phyloP scores from a whole-genome alignment of 495 filamentous ascomycete genomes.

The Margaritispora aquatica region DNA sequence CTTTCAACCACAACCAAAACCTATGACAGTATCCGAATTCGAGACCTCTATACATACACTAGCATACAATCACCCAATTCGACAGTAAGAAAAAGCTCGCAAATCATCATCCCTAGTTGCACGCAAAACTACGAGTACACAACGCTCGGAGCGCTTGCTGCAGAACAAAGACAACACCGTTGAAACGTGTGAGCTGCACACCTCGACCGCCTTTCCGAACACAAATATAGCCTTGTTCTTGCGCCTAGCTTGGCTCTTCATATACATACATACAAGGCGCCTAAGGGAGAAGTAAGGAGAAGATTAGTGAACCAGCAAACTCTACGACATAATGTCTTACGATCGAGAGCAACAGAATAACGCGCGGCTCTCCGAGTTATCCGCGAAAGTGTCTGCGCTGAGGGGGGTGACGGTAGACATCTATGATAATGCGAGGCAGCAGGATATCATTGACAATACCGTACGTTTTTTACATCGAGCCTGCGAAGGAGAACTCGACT shows the following conservation, averaged over 20 bases:
- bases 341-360: constrained; percentile 97
- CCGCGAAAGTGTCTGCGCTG: constrained; percentile 82
- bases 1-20: too few relatives aligned
- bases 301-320: background rate
- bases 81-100: too few relatives aligned
- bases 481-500: background rate
- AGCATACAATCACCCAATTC: too few relatives aligned
- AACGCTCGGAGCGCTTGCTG: background rate
- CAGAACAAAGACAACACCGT: constrained; percentile 4
- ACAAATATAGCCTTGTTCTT: background rate
- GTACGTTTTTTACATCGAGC: constrained; percentile 40
- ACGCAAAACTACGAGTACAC: too few relatives aligned
- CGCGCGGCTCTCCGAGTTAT: constrained; percentile 84
- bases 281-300: background rate
- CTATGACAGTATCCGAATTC: too few relatives aligned
- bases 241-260: background rate
- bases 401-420: constrained; percentile 98
- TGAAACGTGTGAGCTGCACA: too few relatives aligned
- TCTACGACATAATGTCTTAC: constrained; percentile 69
- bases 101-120: too few relatives aligned
- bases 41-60: background rate
- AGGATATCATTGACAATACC: constrained; percentile 78
- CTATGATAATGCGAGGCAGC: constrained; percentile 86
- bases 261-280: background rate
- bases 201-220: too few relatives aligned